Base-by-base conservation (phyloP, 805 yeast genomes). In the Starmerella riodocensis region DNA sequence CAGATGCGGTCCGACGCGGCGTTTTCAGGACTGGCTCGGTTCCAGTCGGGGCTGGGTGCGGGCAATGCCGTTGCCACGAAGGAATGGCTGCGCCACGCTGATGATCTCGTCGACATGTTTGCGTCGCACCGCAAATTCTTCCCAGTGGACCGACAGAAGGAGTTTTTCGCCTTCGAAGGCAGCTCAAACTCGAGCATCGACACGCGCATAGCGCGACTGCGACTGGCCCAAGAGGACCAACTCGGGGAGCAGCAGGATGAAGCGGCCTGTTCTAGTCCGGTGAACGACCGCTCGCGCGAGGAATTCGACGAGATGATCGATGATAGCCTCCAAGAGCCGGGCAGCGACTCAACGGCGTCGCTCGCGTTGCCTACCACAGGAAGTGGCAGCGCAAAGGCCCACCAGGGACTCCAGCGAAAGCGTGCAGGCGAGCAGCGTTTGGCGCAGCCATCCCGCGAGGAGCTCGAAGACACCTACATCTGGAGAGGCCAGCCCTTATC, bases 81-180 rank as follows among this genome's bases (percentile, higher is more conserved):
- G 6, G 71, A 82, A 2, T 91, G 97, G 97, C 69, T 82, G 48
- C 82, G 83, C 44, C 63, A 76, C 4, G 94, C 88, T 0, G 71
- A 82, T 2, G 93, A 80, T 48, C 66, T 91, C 36, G 74, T 88
- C 30, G 93, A 85, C 53, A 73, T 81, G 43, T 86, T 91, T 54
- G 73, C 80, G 20, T 71, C 76, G 40, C 84, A 82, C 11, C 69
- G 77, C 45, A 74, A 75, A 50, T 82, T 91, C 48, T 86, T 82
- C 53, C 80, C 86, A 1, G 69, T 74, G 35, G 93, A 83, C 51
- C 70, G 78, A 41, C 76, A 76, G 11, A 73, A 77, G 26, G 48
- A 41, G 16, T 46, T 43, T 30, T 32, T 42, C 14, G 27, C 41
- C 11, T 42, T 43, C 27, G 45, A 37, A 7, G 51, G 47, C 16